A percentile compares a stretch with the other conserved stretches of the same genome.
phyloP scores from a whole-genome alignment of 1,139 yeast species.

The Kodamaea derodonti region DNA sequence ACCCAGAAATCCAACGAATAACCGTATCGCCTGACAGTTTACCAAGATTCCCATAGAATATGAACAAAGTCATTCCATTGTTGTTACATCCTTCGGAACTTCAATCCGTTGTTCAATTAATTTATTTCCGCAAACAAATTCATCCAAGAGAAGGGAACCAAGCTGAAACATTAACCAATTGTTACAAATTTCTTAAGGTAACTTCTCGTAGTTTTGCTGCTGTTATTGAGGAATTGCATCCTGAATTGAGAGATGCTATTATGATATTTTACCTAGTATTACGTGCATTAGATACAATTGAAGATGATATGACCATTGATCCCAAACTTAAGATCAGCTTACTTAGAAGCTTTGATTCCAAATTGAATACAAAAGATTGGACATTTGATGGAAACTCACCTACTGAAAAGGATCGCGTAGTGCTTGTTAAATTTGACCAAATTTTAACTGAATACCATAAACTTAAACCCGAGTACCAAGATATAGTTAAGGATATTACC shows the following conservation, averaged over 20 bases:
- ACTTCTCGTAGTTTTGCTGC: constrained; percentile 93
- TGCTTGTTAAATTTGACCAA: constrained; percentile 64
- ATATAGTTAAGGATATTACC: constrained; percentile 73
- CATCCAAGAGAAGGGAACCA: constrained; percentile 47
- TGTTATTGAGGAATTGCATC: constrained; percentile 86
- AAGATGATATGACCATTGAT: constrained; percentile 90
- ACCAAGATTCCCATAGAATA: constrained; percentile 21
- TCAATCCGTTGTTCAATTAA: constrained; percentile 60
- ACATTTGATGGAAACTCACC: constrained; percentile 72
- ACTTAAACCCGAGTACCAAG: constrained; percentile 74
- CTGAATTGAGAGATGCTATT: constrained; percentile 78
- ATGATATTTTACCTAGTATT: constrained; percentile 81
- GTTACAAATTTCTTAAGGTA: constrained; percentile 61
- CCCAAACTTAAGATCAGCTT: constrained; percentile 70
- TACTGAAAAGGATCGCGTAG: constrained; percentile 76
- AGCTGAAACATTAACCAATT: constrained; percentile 50
- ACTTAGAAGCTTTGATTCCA: constrained; percentile 62
- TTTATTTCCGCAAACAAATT: constrained; percentile 50
- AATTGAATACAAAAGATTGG: constrained; percentile 68
- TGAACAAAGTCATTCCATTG: constrained; percentile 69
- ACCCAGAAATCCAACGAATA: no score
- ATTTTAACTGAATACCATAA: constrained; percentile 69
- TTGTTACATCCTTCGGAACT: constrained; percentile 71
- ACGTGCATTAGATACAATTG: constrained; percentile 92
- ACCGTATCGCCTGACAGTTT: no score